Base-by-base conservation (phyloP, 2,329 filamentous ascomycete species). In the Colletotrichum liriopes region DNA sequence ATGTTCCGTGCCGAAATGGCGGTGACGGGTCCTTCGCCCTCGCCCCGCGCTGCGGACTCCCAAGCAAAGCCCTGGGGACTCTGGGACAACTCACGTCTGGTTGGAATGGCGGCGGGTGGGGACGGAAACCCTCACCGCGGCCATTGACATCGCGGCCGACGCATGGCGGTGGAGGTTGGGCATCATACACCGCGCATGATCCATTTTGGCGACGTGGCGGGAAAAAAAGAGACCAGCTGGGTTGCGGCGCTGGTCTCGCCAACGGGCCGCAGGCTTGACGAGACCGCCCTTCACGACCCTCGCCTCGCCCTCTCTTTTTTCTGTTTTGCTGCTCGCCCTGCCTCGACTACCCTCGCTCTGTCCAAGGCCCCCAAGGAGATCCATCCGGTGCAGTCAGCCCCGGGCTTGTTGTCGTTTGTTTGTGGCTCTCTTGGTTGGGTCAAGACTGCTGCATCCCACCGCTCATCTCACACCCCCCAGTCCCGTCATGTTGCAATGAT, bases 141-240 rank as follows among this genome's bases (percentile, higher is more conserved):
- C 69, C 69, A 72, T 72, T 72, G 37, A 63, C 59, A 59, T 59
- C 65, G 67, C 35, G 39, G 70, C 54, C 54, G 70, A 72, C 70
- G 70, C 70, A 72, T 72, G 70, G 70, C 70, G 65, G 70, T 72
- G 70, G 70, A 72, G 70, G 70, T 72, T 72, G 70, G 70, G 70
- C 70, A 72, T 72, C 70, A 65, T 58, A 72, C 59, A 69, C 66
- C 65, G 59, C 70, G 70, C 65, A 72, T 72, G 70, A 71, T 69
- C 65, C 65, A 65, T 72, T 41, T 47, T 54, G 60, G 65, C 70
- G 70, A 72, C 65, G 70, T 72, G 70, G 65, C 70, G 70, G 70
- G 62, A 61, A 70, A 69, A 67, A 41, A 64, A 64, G 23, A 63
- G 59, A 51, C 49, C 39, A 60, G 14, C 26, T 37, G 52, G 35